Base-by-base conservation (phyloP, 1,284 basidiomycete species). In the Phellopilus nigrolimitatus region DNA sequence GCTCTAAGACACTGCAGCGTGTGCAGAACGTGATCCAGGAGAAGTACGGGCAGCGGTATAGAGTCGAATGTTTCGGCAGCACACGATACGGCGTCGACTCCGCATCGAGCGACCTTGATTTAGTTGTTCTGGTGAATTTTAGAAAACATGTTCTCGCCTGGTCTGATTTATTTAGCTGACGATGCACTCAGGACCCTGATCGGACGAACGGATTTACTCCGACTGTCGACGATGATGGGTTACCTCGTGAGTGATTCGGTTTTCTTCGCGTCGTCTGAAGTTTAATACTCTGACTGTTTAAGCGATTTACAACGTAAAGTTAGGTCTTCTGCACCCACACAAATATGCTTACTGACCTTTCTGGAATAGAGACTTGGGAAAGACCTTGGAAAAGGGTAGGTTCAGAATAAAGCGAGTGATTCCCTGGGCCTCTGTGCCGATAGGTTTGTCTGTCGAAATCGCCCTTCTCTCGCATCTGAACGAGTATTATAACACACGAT, bases 1-100 rank as follows among this genome's bases (percentile, higher is more conserved):
- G 61, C 24, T 40, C 46, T 21, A 36, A 45, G 15, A 59, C 58
- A 10, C 59, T 62, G 9, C 28, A 42, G 13, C 42, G 45, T n/a
- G 51, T 64, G 13, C 47, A 60, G 22, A 49, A 44, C 5, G 59
- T 60, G 7, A 64, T 78, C 12, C 59, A 56, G 42, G 43, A 51
- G 3, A 51, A 47, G 8, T 76, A 65, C 57, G 73, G 73, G 2
- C 2, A 13, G 3, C 28, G 56, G n/a, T 78, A 72, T 59, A 44
- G 31, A 3, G 67, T 77, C 0, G 62, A 68, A 43, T 47, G 67
- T 4, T 79, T 78, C 59, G 77, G 77, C 17, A 79, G 77, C 54
- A 67, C 68, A n/a, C 68, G 68, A 36, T 77, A 77, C 59, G 73
- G 74, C 13, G 65, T 73, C 24, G 66, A 69, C 19, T 61, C 64